Base-by-base conservation (phyloP, 2,329 filamentous ascomycete genomes). In the Penicillium sp. region DNA sequence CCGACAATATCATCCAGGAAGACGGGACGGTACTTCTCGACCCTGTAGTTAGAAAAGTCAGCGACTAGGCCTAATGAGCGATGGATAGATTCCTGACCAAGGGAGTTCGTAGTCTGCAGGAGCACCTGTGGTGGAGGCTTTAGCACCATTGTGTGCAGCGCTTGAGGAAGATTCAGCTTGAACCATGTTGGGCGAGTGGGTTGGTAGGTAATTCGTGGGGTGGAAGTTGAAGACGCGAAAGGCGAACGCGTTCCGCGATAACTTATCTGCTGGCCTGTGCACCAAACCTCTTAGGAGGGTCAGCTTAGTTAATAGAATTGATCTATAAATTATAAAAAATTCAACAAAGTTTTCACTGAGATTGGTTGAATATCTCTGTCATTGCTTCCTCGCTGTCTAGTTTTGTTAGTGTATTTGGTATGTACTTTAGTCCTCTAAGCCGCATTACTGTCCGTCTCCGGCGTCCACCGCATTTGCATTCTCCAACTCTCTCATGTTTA, bases 1-100 rank as follows among this genome's bases (percentile, higher is more conserved):
- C 95, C 95, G 54, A 99, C 95, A 52, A 99, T 88, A 78, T 99
- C 93, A 78, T 98, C 92, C 29, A 99, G 87, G 76, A 96, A 96
- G 52, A 96, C 84, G 1, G 95, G 95, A 39, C 95, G 86, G 79
- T 98, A 99, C 76, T 99, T 99, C 78, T 99, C 95, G 59, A 99
- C 95, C 95, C 93, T 97, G 62, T 8, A 54, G 14, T 26, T 48
- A 42, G 39, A 49, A 49, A 55, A 47, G 59, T 68, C 44, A 70
- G 59, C 55, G 33, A 44, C 16, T 22, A 14, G 37, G 16, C 24
- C 22, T 19, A 22, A 9, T 31, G 11, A 16, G 37, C n/a, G 29
- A 37, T n/a, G 10, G 7, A 22, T 42, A 44, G 29, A 24, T 22
- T 51, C n/a, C 58, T 49, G 69, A 81, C 79, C 79, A 82, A 49